Base-by-base conservation (phyloP, 495 filamentous ascomycete species). In the Hyaloscypha hepaticicola region DNA sequence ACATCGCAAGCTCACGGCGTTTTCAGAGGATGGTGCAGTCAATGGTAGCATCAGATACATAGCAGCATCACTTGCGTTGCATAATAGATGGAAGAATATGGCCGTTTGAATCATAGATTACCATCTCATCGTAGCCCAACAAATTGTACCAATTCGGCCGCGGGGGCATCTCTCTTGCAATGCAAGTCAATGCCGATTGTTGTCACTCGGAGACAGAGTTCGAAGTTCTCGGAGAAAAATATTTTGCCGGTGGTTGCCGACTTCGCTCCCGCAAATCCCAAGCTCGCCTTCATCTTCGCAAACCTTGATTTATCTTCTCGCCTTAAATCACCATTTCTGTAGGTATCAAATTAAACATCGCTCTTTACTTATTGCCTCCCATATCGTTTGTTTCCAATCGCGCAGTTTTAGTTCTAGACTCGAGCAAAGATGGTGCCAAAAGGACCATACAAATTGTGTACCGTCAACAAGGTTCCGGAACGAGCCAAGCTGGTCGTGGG, bases 401-500 rank as follows among this genome's bases (percentile, higher is more conserved):
- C 38, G 22, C 3, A 55, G 22, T 55, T 55, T 5, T 55, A 16
- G 24, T 55, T 27, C 28, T 24, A 27, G 14, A 48, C 33, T 60
- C 22, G 8, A 53, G 3, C 24, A 21, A 64, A 0, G 24, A 69
- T 66, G 64, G 48, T 76, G 9, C 67, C 65, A 8, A 80, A 83
- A 67, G 85, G 83, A 34, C 83, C 85, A 21, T 89, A 80, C 74
- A 81, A 74, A 58, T 82, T 90, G 24, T 82, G 88, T 53, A 88
- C 86, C 12, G 87, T 90, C 68, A 89, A 89, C 77, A 90, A 82
- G 52, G 86, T 80, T 1, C 87, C 87, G 9, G 86, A 87, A 64
- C 81, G 87, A 31, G 87, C 87, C 41, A 82, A 84, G 72, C 73
- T 76, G 11, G 74, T 89, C 41, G 83, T 88, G 70, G 87, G 86